Base-by-base conservation (phyloP, 257 asterid genomes). In the Nicotiana benthamiana region DNA sequence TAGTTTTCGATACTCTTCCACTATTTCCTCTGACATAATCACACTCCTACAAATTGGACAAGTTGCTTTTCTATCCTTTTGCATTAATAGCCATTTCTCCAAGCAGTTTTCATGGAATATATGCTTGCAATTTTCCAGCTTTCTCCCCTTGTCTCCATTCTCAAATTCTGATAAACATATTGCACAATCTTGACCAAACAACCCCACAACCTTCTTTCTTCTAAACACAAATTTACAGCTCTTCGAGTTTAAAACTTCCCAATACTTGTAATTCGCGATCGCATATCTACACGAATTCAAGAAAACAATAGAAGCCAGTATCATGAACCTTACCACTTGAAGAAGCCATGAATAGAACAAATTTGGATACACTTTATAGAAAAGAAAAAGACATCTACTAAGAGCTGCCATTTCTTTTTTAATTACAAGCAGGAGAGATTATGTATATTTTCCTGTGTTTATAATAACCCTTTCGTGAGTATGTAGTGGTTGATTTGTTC, bases 21-120 rank as follows among this genome's bases (percentile, higher is more conserved):
- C 1, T 13, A 12, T 53, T 27, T n/a, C 26, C 5, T 0, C 80
- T 15, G 51, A 20, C 20, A 75, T 36, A 18, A 53, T 20, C 66
- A 75, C 66, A 53, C 80, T 75, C 80, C 53, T 30, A 36, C 66
- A 75, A 53, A 75, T 66, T 34, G 80, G 80, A 28, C 30, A 28
- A 28, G 15, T 53, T 28, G 30, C 30, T 28, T 28, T 28, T 28
- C 30, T 28, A 30, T 30, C 32, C 32, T 30, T 30, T 3, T 30
- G 32, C 32, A 30, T 30, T 30, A 3, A 30, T 30, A 30, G 4
- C 32, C 32, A 30, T 30, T 30, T 30, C 32, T 30, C 32, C 32
- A 30, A 30, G 5, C 32, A 30, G 32, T 30, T 30, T 30, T 30
- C 32, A 30, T 30, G 32, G 32, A 32, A 30, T 30, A 30, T 30